These are phyloP conservation scores for Monilinia polystroma DNA, from an alignment of 2,329 filamentous ascomycete genomes.

Conservation along the genomic window DNA sequence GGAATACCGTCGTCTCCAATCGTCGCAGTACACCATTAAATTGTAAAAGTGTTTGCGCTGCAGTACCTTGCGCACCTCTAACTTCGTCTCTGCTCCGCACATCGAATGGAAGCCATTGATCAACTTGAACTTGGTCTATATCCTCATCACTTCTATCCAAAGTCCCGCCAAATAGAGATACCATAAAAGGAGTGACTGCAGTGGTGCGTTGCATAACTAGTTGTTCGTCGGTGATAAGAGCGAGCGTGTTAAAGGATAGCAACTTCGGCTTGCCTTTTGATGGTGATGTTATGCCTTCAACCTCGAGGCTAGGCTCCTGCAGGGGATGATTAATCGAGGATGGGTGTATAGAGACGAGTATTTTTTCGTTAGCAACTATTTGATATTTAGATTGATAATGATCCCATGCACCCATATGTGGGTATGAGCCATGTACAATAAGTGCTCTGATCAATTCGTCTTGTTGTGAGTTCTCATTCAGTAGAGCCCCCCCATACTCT, in stretches of 20 bases:
- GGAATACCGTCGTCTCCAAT: background rate
- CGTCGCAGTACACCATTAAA: constrained; percentile 10
- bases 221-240: background rate
- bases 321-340: constrained; percentile 20
- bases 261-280: background rate
- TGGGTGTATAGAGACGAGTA: background rate
- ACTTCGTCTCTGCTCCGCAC: background rate
- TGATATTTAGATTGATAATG: background rate
- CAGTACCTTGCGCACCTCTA: background rate
- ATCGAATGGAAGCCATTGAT: constrained; percentile 19
- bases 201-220: constrained; percentile 21
- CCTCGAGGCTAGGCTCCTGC: background rate
- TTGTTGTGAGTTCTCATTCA: constrained; percentile 49
- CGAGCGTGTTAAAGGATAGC: background rate
- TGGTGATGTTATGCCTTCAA: background rate
- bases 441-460: constrained; percentile 48
- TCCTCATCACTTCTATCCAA: background rate
- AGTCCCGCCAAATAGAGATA: constrained; percentile 18
- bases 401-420: constrained; percentile 44
- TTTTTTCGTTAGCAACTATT: background rate
- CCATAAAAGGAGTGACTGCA: constrained; percentile 21
- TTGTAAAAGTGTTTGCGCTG: constrained; percentile 5
- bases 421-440: constrained; percentile 46
- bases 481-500: constrained; percentile 38
- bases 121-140: background rate